Percentiles rank a stretch among this genome's conserved stretches.
Conservation (phyloP, 108 stramenopile genomes). For the Aurantiochytrium sp. region DNA sequence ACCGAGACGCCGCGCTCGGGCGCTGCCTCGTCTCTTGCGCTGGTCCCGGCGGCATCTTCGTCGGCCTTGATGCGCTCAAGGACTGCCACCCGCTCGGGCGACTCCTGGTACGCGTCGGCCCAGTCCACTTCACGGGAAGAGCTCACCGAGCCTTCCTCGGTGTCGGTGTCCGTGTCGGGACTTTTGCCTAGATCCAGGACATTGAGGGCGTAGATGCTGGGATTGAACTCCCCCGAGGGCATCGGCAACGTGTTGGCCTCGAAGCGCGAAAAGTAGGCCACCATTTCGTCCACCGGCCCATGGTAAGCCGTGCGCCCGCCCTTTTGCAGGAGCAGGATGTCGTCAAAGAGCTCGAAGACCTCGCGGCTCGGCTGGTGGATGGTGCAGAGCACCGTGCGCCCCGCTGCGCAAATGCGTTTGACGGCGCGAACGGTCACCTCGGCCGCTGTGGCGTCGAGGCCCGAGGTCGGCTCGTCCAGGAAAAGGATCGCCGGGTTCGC, state of each 20-base stretch:
- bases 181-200: conserved; percentile 56
- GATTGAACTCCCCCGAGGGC: conserved; percentile 54
- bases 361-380: conserved; percentile 79
- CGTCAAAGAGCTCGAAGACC: conserved; percentile 71
- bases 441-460: conserved; percentile 67
- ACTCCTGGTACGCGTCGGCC: not conserved
- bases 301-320: conserved; percentile 73
- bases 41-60: not conserved
- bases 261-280: conserved; percentile 57
- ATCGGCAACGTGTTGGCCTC: conserved; percentile 42
- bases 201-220: conserved; percentile 78
- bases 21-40: conserved; percentile 36
- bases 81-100: not conserved
- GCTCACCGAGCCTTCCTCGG: no score
- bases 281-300: conserved; percentile 66
- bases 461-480: conserved; percentile 66
- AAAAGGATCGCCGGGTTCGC: conserved; percentile 66
- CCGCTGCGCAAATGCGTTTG: conserved; percentile 46
- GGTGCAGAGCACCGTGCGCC: conserved; percentile 69
- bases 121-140: not conserved
- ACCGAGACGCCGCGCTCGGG: conserved; percentile 34
- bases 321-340: conserved; percentile 63
- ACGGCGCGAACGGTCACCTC: conserved; percentile 59
- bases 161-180: no score
- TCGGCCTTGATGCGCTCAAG: not conserved